Percentiles rank a stretch among this genome's conserved stretches.
phyloP scores from a whole-genome alignment of 2,329 filamentous ascomycete species.

The Elsinoe fawcettii region DNA sequence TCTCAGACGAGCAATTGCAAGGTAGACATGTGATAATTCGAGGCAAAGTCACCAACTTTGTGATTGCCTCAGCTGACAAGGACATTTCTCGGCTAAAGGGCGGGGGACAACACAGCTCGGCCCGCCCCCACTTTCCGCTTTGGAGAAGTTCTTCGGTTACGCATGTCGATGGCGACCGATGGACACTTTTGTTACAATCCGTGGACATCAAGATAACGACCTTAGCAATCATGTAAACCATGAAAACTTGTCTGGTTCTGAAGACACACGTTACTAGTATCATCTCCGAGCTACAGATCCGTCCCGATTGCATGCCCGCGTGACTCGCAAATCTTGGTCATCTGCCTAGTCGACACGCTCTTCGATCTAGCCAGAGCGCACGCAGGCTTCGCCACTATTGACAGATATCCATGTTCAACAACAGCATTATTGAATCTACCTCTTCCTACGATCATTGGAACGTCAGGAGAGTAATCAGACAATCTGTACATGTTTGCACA shows the following conservation, averaged over 20 bases:
- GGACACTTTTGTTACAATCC: too few species aligned
- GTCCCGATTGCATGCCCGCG: background rate
- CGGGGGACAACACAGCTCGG: background rate
- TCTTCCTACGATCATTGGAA: too few species aligned
- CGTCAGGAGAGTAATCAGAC: too few species aligned
- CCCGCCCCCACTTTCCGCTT: background rate
- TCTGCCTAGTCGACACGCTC: background rate
- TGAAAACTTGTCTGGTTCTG: too few species aligned
- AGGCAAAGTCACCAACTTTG: background rate
- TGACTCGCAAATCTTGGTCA: background rate
- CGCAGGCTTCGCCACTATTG: too few species aligned
- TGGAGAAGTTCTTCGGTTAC: background rate
- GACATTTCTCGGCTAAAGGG: background rate
- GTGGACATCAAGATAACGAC: too few species aligned
- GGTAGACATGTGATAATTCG: background rate
- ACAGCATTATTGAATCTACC: too few species aligned
- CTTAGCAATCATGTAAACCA: too few species aligned
- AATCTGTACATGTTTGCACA: background rate
- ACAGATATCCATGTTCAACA: too few species aligned
- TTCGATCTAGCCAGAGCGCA: too few species aligned
- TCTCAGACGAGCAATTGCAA: background rate
- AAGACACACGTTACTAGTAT: background rate
- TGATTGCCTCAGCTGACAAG: background rate
- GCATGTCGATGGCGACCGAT: background rate
- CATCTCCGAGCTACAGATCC: background rate